Percentiles rank a stretch among this genome's conserved stretches.
phyloP scores from a whole-genome alignment of 1,139 yeast genomes.

The Yamadazyma spencermartinsiae region DNA sequence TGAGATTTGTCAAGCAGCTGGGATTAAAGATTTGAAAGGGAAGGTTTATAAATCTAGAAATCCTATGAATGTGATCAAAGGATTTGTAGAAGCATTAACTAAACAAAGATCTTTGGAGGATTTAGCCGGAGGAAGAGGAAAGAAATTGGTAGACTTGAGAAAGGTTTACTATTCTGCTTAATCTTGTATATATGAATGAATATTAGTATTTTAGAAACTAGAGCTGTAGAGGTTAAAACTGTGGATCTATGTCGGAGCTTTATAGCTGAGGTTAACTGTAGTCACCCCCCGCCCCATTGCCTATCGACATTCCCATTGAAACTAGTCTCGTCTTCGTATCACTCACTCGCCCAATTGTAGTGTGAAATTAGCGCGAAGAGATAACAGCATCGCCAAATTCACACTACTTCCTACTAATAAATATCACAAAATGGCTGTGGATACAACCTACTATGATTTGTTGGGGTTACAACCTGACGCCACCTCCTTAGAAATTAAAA shows the following conservation, averaged over 20 bases:
- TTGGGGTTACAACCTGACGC: slow-evolving; percentile 72
- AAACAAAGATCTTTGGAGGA: slow-evolving; percentile 83
- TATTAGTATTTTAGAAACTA: too few relatives aligned
- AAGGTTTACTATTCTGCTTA: slow-evolving; percentile 75
- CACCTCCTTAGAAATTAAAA: slow-evolving; percentile 79
- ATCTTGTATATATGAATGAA: slow-evolving; percentile 10
- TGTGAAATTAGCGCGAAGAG: slow-evolving; percentile 1
- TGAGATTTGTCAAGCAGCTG: slow-evolving; percentile 92
- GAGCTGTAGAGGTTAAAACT: too few relatives aligned
- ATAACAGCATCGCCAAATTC: background rate
- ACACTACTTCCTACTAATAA: too few relatives aligned
- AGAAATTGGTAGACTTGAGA: slow-evolving; percentile 90
- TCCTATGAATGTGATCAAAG: slow-evolving; percentile 92
- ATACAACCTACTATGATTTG: slow-evolving; percentile 83
- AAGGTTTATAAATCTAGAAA: slow-evolving; percentile 91
- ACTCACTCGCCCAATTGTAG: too few relatives aligned
- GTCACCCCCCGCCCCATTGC: too few relatives aligned
- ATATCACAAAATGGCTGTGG: slow-evolving; percentile 73
- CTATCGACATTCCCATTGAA: background rate
- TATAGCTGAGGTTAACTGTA: too few relatives aligned
- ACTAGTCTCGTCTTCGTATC: background rate
- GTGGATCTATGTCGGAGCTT: too few relatives aligned
- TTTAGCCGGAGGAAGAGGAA: slow-evolving; percentile 90
- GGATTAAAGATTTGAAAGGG: slow-evolving; percentile 90
- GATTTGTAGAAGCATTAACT: slow-evolving; percentile 81